Evolutionary conservation across 2,329 filamentous ascomycete genomes (phyloP).

Genomic region (Phaeosphaeria sp.): DNA sequence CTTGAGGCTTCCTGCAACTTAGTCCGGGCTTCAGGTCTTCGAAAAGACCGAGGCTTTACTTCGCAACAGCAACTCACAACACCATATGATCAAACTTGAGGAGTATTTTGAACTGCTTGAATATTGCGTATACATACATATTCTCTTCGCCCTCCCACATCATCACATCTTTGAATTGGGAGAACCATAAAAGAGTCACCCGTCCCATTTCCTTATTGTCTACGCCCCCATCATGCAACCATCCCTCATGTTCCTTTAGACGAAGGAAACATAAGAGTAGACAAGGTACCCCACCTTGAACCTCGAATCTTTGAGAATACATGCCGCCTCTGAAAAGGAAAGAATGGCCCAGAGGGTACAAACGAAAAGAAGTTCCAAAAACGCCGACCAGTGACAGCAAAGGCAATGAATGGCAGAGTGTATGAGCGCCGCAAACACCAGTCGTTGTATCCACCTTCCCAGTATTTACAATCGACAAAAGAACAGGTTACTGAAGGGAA

Average conservation of each 20-base stretch:
- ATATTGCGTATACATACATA: slow-evolving; percentile 5
- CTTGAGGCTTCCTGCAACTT: too few relatives aligned
- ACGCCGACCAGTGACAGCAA: slow-evolving; percentile 17
- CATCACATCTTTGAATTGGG: not conserved
- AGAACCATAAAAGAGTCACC: not conserved
- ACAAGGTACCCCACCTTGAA: slow-evolving; percentile 1
- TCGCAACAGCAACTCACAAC: not conserved
- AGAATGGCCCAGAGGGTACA: slow-evolving; percentile 17
- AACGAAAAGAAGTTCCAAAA: slow-evolving; percentile 1
- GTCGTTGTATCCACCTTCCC: slow-evolving; percentile 16
- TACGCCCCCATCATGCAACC: slow-evolving; percentile 6
- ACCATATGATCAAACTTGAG: not conserved
- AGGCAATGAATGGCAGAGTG: slow-evolving; percentile 8
- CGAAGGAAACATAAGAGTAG: slow-evolving; percentile 2
- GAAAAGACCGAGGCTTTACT: not conserved
- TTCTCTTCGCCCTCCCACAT: not conserved
- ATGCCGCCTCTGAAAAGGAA: slow-evolving; percentile 12
- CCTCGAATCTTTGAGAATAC: slow-evolving; percentile 10
- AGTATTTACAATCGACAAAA: slow-evolving; percentile 25
- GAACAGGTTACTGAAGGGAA: slow-evolving; percentile 28
- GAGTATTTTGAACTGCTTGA: slow-evolving; percentile 2
- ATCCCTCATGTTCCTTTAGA: slow-evolving; percentile 5
- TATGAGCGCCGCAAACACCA: slow-evolving; percentile 28
- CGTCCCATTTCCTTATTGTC: not conserved
- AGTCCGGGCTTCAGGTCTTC: not conserved